phyloP scores from a whole-genome alignment of 1,284 basidiomycete species.

The Irpex sp. region DNA sequence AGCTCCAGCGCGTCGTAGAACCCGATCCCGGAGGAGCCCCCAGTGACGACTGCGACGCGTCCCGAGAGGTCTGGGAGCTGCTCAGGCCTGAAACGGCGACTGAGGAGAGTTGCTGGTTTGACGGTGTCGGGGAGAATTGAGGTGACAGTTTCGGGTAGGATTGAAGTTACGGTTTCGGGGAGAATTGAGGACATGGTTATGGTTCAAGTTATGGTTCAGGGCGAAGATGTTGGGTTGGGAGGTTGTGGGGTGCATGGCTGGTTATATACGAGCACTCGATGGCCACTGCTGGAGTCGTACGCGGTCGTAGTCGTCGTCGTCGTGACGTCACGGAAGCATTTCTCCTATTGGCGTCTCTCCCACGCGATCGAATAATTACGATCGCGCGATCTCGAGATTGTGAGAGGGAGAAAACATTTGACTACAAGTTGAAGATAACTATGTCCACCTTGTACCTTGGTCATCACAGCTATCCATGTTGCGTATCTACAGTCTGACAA shows the following conservation, averaged over 20 bases:
- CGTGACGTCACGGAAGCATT: too few relatives aligned
- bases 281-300: too few relatives aligned
- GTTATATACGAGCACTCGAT: neutral
- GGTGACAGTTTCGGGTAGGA: too few relatives aligned
- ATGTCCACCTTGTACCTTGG: too few relatives aligned
- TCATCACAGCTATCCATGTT: too few relatives aligned
- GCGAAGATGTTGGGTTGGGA: neutral
- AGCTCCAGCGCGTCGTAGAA: constrained; percentile 27
- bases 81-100: constrained; percentile 23
- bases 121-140: constrained; percentile 1
- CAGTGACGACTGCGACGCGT: constrained; percentile 29
- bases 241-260: neutral
- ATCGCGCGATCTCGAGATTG: too few relatives aligned
- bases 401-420: too few relatives aligned
- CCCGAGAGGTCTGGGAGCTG: constrained; percentile 24
- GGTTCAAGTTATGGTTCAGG: neutral
- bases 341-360: too few relatives aligned
- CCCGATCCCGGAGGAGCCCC: constrained; percentile 26
- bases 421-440: too few relatives aligned
- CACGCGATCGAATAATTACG: too few relatives aligned
- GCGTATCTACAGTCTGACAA: too few relatives aligned
- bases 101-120: constrained; percentile 21
- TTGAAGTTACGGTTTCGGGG: neutral
- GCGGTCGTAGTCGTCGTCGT: too few relatives aligned
- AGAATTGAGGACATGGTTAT: constrained; percentile 2